Percentiles rank a stretch among this genome's conserved stretches.
These are phyloP conservation scores for Geosmithia morbida DNA, from an alignment of 2,329 filamentous ascomycete genomes.

Conservation along the genomic window DNA sequence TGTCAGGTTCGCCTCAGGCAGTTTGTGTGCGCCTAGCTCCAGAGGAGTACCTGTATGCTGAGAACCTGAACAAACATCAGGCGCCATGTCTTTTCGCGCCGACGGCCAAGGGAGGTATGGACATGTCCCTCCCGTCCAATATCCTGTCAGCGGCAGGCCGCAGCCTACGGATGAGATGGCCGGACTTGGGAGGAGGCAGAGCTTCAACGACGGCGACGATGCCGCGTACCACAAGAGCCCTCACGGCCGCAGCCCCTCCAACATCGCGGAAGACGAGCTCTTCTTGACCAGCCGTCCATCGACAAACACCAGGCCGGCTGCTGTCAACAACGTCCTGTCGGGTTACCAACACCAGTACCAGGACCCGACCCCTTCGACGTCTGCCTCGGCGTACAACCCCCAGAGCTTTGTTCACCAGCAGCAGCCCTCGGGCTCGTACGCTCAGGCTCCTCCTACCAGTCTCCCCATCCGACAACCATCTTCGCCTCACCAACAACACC, in stretches of 20 bases:
- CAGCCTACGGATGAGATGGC: slow-evolving; percentile 13
- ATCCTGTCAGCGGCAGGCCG: slow-evolving; percentile 32
- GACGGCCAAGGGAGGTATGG: slow-evolving; percentile 50
- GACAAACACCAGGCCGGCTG: slow-evolving; percentile 18
- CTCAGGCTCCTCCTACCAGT: slow-evolving; percentile 21
- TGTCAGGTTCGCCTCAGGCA: background rate
- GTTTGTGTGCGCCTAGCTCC: background rate
- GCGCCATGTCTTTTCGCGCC: slow-evolving; percentile 47
- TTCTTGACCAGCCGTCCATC: slow-evolving; percentile 39
- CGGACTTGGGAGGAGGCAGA: slow-evolving; percentile 39
- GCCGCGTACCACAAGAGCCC: slow-evolving; percentile 32
- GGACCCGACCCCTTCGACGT: slow-evolving; percentile 24
- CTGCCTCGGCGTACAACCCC: slow-evolving; percentile 53
- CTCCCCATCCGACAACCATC: slow-evolving; percentile 28
- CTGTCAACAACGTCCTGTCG: slow-evolving; percentile 29
- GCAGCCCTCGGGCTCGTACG: slow-evolving; percentile 11
- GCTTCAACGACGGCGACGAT: slow-evolving; percentile 68
- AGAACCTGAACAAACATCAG: background rate
- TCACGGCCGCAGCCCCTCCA: slow-evolving; percentile 9
- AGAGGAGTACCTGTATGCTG: background rate
- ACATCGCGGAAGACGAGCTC: slow-evolving; percentile 38
- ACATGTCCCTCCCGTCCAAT: slow-evolving; percentile 52
- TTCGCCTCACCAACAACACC: slow-evolving; percentile 20
- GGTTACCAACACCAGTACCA: slow-evolving; percentile 39
- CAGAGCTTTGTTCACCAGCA: slow-evolving; percentile 35